Conservation (phyloP, 371 early-diverging fungal species). For the Rhizopus sp. region DNA sequence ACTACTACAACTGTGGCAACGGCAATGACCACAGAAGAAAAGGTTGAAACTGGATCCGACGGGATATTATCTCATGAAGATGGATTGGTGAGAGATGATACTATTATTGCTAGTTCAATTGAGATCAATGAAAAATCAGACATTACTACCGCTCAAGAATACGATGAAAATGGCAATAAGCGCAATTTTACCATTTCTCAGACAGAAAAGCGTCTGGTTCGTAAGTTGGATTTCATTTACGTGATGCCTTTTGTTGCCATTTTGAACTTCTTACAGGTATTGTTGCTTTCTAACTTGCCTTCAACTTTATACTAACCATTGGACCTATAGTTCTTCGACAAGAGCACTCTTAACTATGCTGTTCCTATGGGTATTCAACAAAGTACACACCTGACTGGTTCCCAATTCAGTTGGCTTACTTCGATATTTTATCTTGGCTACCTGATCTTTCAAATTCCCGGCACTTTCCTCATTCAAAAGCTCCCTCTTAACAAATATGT, state of each 20-base stretch:
- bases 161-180: constrained; percentile 30
- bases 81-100: constrained; percentile 10
- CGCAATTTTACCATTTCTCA: constrained; percentile 16
- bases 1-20: too few species aligned
- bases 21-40: background rate
- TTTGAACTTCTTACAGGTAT: constrained; percentile 24
- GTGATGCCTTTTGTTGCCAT: constrained; percentile 25
- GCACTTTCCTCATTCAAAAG: constrained; percentile 22
- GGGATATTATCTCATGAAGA: constrained; percentile 1
- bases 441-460: constrained; percentile 16
- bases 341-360: constrained; percentile 43
- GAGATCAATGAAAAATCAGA: constrained; percentile 9
- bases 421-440: constrained; percentile 31
- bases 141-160: constrained; percentile 5
- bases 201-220: constrained; percentile 16
- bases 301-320: background rate
- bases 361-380: constrained; percentile 30
- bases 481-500: constrained; percentile 19
- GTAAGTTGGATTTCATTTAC: constrained; percentile 24
- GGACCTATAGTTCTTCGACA: constrained; percentile 37
- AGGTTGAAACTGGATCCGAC: constrained; percentile 1
- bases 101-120: too few species aligned
- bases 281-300: background rate
- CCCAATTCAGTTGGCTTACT: constrained; percentile 33
- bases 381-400: constrained; percentile 27